Conservation (phyloP, 768 basidiomycete genomes). For the Auriscalpium vulgare region DNA sequence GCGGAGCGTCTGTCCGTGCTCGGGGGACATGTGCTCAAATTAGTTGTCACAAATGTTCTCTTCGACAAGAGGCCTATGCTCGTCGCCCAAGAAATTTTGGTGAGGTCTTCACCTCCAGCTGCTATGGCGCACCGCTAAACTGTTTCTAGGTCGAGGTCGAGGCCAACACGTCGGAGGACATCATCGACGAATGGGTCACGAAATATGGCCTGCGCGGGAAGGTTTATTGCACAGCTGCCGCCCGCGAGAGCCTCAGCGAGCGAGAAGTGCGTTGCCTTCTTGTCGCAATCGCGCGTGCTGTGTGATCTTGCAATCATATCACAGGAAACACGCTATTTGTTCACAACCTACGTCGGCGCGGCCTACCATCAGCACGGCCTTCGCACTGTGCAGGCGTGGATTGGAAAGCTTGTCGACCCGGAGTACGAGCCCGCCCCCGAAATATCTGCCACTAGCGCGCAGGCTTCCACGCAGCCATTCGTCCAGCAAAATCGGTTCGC, state of each 20-base stretch:
- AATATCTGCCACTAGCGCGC: neutral
- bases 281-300: too few relatives aligned
- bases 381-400: slow-evolving; percentile 3
- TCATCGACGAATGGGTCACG: slow-evolving; percentile 9
- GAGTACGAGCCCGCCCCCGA: neutral
- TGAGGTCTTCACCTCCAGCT: slow-evolving; percentile 23
- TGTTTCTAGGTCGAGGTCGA: neutral
- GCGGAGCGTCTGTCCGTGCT: slow-evolving; percentile 49
- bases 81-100: slow-evolving; percentile 40
- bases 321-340: slow-evolving; percentile 9
- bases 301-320: neutral
- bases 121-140: neutral
- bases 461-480: slow-evolving; percentile 11
- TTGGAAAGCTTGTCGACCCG: slow-evolving; percentile 9
- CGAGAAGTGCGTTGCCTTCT: neutral
- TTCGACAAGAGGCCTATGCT: slow-evolving; percentile 46
- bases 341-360: slow-evolving; percentile 11
- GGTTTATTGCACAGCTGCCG: slow-evolving; percentile 3
- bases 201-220: slow-evolving; percentile 7
- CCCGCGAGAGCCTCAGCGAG: neutral
- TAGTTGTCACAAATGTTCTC: slow-evolving; percentile 38
- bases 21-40: slow-evolving; percentile 40
- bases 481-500: slow-evolving; percentile 20
- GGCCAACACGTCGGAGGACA: neutral
- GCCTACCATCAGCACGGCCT: slow-evolving; percentile 4